These are phyloP conservation scores for Leucocoprinus leucothites DNA, from an alignment of 768 basidiomycete genomes.

Conservation along the genomic window DNA sequence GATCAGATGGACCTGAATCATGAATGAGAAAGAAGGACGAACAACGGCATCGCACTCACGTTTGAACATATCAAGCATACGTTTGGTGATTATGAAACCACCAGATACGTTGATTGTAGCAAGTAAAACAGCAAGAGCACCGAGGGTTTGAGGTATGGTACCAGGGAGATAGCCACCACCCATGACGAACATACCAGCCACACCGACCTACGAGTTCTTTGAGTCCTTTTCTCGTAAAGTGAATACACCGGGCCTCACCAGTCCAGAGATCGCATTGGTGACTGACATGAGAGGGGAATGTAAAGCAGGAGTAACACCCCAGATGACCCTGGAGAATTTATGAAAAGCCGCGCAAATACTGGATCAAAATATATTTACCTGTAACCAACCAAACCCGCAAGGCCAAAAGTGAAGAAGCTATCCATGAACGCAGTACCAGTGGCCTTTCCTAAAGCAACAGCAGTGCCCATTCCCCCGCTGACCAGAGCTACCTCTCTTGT, in stretches of 20 bases:
- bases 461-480: constrained; percentile 73
- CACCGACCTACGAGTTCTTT: constrained; percentile 49
- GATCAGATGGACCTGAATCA: constrained; percentile 67
- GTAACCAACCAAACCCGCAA: constrained; percentile 84
- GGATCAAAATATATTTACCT: constrained; percentile 21
- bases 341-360: neutral
- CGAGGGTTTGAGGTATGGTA: constrained; percentile 76
- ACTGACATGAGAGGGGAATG: constrained; percentile 92
- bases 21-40: neutral
- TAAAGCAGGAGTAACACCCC: constrained; percentile 85
- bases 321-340: constrained; percentile 57
- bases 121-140: constrained; percentile 80
- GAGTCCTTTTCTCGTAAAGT: neutral
- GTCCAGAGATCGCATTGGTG: constrained; percentile 84
- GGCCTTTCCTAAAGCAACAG: constrained; percentile 71
- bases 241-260: constrained; percentile 27
- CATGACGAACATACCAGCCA: constrained; percentile 89
- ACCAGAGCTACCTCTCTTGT: constrained; percentile 70
- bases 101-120: constrained; percentile 88
- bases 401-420: constrained; percentile 85
- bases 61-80: constrained; percentile 93
- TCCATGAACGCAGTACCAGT: constrained; percentile 85
- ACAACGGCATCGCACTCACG: constrained; percentile 42
- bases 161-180: constrained; percentile 83
- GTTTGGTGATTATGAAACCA: constrained; percentile 86